Evolutionary conservation across 2,329 filamentous ascomycete genomes (phyloP), one percentile per base, ranked within the genome.

Genomic region (Zasmidium cellare): DNA sequence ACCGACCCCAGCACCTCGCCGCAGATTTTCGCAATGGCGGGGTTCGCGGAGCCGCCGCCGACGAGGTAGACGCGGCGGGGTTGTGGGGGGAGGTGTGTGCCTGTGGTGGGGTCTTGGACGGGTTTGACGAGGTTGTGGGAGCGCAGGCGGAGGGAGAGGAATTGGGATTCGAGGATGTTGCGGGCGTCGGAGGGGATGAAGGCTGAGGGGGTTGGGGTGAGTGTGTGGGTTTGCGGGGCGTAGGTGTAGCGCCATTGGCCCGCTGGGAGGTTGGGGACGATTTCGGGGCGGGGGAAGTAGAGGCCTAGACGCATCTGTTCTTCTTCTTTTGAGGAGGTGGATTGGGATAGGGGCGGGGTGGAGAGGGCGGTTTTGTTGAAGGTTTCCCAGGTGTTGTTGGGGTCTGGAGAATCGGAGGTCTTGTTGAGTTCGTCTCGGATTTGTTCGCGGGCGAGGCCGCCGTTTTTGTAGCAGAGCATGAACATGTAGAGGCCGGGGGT

Each of bases 401-500:
- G n/a, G n/a, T n/a, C n/a, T n/a, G n/a, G n/a, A n/a, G n/a, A n/a
- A n/a, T n/a, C 73, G 23, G 77, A 75, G 20, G 77, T 74, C 44
- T 73, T 67, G 61, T 91, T 88, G 53, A 97, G 84, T 0, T 84
- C 82, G 71, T 99, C 91, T 55, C 94, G 89, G 61, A 97, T 85
- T 68, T 90, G 87, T 73, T 99, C 94, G 46, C 94, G 89, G 1
- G 94, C 93, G 1, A 97, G 85, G 1, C 92, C 92, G 66, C 94
- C 94, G 76, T 99, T 99, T 78, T 97, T 97, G 81, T 97, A 99
- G 82, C 94, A 99, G 35, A 99, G 86, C 94, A 99, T 99, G 77
- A 99, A 97, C 94, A 99, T 97, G 83, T 96, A 97, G 59, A 97
- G 84, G 1, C 90, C 91, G 0, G 87, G 79, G 0, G 91, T 96